These are phyloP conservation scores for Cytospora piceae DNA, from an alignment of 2,329 filamentous ascomycete genomes.

Conservation along the genomic window DNA sequence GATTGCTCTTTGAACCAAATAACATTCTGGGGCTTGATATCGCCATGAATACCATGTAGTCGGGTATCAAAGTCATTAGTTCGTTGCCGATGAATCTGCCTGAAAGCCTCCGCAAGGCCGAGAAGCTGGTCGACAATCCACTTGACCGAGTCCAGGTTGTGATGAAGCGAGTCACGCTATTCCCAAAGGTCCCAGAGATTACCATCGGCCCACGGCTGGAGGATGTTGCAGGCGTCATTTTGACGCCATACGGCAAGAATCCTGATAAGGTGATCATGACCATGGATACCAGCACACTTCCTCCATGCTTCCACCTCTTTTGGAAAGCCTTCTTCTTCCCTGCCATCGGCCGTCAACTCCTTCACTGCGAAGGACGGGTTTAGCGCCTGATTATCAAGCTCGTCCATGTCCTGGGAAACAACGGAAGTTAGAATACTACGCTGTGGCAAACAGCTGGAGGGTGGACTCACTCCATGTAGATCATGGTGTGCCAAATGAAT, in stretches of 20 bases:
- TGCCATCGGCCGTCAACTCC: slow-evolving; percentile 5
- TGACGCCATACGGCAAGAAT: slow-evolving; percentile 31
- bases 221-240: slow-evolving; percentile 16
- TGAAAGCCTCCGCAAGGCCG: slow-evolving; percentile 25
- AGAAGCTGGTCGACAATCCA: slow-evolving; percentile 31
- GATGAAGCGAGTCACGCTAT: not conserved
- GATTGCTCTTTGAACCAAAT: not conserved
- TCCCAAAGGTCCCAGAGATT: slow-evolving; percentile 28
- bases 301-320: slow-evolving; percentile 30
- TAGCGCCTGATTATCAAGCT: not conserved
- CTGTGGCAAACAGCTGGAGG: no score
- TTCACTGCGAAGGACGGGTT: slow-evolving; percentile 26
- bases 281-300: slow-evolving; percentile 25
- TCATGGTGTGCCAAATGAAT: slow-evolving; percentile 32
- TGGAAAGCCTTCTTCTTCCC: slow-evolving; percentile 17
- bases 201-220: slow-evolving; percentile 32
- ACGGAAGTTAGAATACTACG: no score
- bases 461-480: slow-evolving; percentile 3
- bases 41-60: slow-evolving; percentile 4
- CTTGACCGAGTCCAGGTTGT: not conserved
- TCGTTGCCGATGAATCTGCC: slow-evolving; percentile 26
- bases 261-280: slow-evolving; percentile 29
- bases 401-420: not conserved
- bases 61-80: not conserved
- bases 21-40: slow-evolving; percentile 17